Evolutionary conservation across 2,329 filamentous ascomycete genomes (phyloP), one percentile per base, ranked within the genome.

Genomic region (Pyricularia sp.): DNA sequence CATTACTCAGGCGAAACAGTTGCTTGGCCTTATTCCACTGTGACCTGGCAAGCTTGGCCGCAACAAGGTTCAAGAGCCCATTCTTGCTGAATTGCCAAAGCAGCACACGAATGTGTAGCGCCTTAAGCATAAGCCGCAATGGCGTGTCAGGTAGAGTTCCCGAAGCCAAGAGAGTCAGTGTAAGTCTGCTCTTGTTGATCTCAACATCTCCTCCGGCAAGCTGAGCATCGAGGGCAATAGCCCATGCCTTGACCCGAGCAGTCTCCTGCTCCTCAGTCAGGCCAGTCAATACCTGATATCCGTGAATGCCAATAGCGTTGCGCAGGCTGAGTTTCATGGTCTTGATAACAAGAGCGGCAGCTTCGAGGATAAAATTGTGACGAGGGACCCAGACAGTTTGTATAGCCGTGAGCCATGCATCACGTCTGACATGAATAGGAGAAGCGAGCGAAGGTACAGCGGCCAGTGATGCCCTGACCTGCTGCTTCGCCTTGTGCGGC

Each of bases 301-400:
- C 81, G 31, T 88, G 83, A 69, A 87, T 82, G 53, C 93, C 93
- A 67, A 96, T 85, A 0, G 90, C 74, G 69, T 91, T 92, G 60
- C 91, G 86, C 64, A 91, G 74, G 70, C 90, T 90, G 63, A 96
- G 88, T 75, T 96, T 96, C 65, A 89, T 75, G 65, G 88, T 90
- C 78, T 96, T 94, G 57, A 91, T 79, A 7, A 87, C 81, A 28
- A 97, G 81, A 3, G 92, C 93, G 19, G 90, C 86, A 65, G 90
- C 88, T 74, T 96, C 93, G 3, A 96, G 84, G 69, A 93, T 82
- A 73, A 96, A 93, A 69, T 88, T 90, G 74, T 96, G 91, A 24
- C 88, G 85, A 12, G 93, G 93, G 16, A 97, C 90, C 84, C 92
- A 96, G 28, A 96, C 90, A 4, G 89, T 93, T 76, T 96, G 93